Percentiles rank a stretch among this genome's conserved stretches.
phyloP scores from a whole-genome alignment of 768 basidiomycete species.

The Boletus sp. region DNA sequence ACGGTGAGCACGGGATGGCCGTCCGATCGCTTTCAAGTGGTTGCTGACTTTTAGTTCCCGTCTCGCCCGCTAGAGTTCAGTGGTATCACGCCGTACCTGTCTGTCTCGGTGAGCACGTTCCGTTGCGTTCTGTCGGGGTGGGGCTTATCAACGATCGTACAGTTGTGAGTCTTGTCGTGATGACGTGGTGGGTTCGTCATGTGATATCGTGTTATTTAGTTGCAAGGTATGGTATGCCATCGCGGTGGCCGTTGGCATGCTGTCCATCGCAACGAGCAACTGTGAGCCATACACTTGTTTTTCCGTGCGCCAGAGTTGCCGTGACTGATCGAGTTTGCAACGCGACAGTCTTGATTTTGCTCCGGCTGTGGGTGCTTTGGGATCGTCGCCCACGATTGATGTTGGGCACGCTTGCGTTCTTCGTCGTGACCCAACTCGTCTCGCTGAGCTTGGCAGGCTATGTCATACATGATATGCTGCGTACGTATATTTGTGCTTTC shows the following conservation, averaged over 20 bases:
- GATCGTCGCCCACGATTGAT: slow-evolving; percentile 28
- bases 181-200: not conserved
- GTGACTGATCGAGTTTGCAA: slow-evolving; percentile 6
- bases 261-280: slow-evolving; percentile 36
- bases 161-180: slow-evolving; percentile 19
- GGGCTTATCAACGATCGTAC: not conserved
- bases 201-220: slow-evolving; percentile 13
- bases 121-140: not conserved
- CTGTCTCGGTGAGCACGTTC: slow-evolving; percentile 14
- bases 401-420: slow-evolving; percentile 29
- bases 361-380: slow-evolving; percentile 42
- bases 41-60: not conserved
- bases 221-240: slow-evolving; percentile 24
- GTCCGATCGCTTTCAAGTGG: not conserved
- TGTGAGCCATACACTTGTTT: slow-evolving; percentile 26
- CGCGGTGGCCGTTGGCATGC: slow-evolving; percentile 31
- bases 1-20: slow-evolving; percentile 24
- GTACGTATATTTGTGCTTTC: slow-evolving; percentile 19
- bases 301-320: not conserved
- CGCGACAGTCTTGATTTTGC: slow-evolving; percentile 35
- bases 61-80: slow-evolving; percentile 20
- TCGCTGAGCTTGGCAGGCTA: slow-evolving; percentile 24
- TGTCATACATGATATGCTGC: slow-evolving; percentile 25
- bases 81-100: slow-evolving; percentile 11
- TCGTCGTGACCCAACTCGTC: slow-evolving; percentile 29